Conservation (phyloP, 805 yeast genomes). For the Wickerhamomyces pijperi region DNA sequence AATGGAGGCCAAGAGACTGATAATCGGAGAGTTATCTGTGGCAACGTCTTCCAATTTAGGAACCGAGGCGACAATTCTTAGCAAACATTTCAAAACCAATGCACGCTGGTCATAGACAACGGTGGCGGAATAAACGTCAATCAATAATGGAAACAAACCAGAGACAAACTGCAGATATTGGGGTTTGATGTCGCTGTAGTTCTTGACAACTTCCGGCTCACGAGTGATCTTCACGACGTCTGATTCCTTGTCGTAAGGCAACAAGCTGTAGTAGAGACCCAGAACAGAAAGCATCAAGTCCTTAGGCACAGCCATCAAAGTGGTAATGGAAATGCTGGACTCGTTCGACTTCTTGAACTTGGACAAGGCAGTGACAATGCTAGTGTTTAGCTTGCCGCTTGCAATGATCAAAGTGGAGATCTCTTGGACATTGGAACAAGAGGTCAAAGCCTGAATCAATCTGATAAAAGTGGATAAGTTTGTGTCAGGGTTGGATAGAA, state of each 20-base stretch:
- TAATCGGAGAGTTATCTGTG: conserved; percentile 24
- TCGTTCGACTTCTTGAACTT: conserved; percentile 31
- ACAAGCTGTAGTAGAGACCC: conserved; percentile 40
- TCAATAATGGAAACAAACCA: conserved; percentile 38
- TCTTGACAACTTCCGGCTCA: conserved; percentile 7
- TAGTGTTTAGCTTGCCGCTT: conserved; percentile 36
- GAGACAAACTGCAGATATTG: conserved; percentile 27
- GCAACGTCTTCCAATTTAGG: conserved; percentile 21
- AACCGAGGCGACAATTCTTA: conserved; percentile 37
- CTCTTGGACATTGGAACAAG: conserved; percentile 26
- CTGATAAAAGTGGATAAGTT: conserved; percentile 20
- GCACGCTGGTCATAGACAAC: conserved; percentile 58
- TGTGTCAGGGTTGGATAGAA: conserved; percentile 20
- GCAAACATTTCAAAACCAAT: conserved; percentile 39
- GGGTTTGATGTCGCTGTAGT: conserved; percentile 15
- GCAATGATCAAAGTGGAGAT: conserved; percentile 34
- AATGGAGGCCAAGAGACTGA: conserved; percentile 46
- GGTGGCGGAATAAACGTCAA: conserved; percentile 61
- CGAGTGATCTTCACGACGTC: conserved; percentile 14
- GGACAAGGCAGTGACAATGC: conserved; percentile 37
- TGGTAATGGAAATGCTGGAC: conserved; percentile 43
- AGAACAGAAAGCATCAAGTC: conserved; percentile 47
- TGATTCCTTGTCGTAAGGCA: conserved; percentile 36
- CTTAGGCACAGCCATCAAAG: conserved; percentile 64
- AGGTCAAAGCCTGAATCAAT: conserved; percentile 31